Percentiles rank a stretch among this genome's conserved stretches.
These are phyloP conservation scores for Phytopythium helicoides DNA, from an alignment of 352 stramenopile species.

Conservation along the genomic window DNA sequence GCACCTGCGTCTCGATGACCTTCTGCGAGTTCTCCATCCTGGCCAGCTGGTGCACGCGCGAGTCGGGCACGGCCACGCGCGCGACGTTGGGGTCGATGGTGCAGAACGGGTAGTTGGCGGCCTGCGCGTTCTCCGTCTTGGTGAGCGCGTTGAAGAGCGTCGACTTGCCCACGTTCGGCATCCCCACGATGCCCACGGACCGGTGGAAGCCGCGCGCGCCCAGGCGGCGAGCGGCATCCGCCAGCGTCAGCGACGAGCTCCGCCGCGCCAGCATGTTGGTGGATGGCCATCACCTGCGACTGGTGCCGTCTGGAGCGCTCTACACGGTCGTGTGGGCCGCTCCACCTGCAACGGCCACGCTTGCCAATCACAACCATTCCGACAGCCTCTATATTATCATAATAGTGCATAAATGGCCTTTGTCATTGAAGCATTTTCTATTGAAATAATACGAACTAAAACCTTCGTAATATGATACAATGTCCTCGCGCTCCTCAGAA, in stretches of 20 bases:
- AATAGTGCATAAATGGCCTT: too few species aligned
- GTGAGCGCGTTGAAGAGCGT: conserved; percentile 89
- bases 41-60: conserved; percentile 55
- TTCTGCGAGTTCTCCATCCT: conserved; percentile 75
- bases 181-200: conserved; percentile 85
- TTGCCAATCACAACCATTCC: too few species aligned
- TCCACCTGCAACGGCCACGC: too few species aligned
- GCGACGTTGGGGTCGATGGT: conserved; percentile 88
- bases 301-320: too few species aligned
- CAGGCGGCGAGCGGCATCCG: conserved; percentile 4
- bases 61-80: conserved; percentile 67
- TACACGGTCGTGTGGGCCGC: too few species aligned
- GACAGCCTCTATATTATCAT: too few species aligned
- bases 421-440: too few species aligned
- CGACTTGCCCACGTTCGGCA: conserved; percentile 89
- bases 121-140: conserved; percentile 81
- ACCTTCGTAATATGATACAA: too few species aligned
- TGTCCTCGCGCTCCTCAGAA: neutral
- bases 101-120: conserved; percentile 89
- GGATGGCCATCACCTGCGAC: too few species aligned
- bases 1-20: conserved; percentile 64
- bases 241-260: conserved; percentile 1
- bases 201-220: conserved; percentile 60
- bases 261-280: conserved; percentile 14
- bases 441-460: too few species aligned